A percentile compares a stretch with the other conserved stretches of the same genome.
Evolutionary conservation across 345 rosid species (phyloP).

Genomic region (Sisymbrium altissimum): DNA sequence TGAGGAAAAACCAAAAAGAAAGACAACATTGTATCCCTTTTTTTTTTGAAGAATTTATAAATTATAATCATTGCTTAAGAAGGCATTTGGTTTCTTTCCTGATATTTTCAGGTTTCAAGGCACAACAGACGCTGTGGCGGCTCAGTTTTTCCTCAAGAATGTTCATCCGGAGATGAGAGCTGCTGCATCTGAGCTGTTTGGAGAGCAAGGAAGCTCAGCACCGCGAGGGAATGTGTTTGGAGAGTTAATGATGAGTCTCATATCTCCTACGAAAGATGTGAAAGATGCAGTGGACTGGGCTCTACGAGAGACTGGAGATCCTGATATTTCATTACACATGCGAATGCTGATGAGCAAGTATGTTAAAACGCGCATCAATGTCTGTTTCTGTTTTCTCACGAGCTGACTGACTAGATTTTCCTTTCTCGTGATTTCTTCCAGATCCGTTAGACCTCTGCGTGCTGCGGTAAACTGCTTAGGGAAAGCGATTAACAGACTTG

Average conservation of each 20-base stretch:
- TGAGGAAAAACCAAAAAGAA: not conserved
- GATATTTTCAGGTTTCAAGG: slow-evolving; percentile 70
- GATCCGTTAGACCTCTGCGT: slow-evolving; percentile 71
- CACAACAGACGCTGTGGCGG: slow-evolving; percentile 92
- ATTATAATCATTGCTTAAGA: slow-evolving; percentile 1
- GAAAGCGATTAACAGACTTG: slow-evolving; percentile 47
- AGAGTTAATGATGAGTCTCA: slow-evolving; percentile 77
- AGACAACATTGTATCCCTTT: not conserved
- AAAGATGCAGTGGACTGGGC: slow-evolving; percentile 78
- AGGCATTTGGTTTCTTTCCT: not conserved
- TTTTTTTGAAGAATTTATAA: not conserved
- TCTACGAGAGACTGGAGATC: slow-evolving; percentile 55
- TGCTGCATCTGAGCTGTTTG: slow-evolving; percentile 70
- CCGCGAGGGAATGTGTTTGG: slow-evolving; percentile 84
- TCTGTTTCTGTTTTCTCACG: not conserved
- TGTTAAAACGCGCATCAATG: not conserved
- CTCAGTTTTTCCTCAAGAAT: slow-evolving; percentile 92
- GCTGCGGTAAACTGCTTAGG: slow-evolving; percentile 69
- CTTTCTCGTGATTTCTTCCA: slow-evolving; percentile 34
- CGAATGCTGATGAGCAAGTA: slow-evolving; percentile 91
- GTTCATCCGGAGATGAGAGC: slow-evolving; percentile 73
- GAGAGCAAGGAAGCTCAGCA: slow-evolving; percentile 50
- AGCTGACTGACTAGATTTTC: not conserved
- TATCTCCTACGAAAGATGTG: slow-evolving; percentile 79
- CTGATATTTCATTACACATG: slow-evolving; percentile 89